Evolutionary conservation across 1,139 yeast genomes (phyloP).

Genomic region (Debaryomycetaceae sp.): DNA sequence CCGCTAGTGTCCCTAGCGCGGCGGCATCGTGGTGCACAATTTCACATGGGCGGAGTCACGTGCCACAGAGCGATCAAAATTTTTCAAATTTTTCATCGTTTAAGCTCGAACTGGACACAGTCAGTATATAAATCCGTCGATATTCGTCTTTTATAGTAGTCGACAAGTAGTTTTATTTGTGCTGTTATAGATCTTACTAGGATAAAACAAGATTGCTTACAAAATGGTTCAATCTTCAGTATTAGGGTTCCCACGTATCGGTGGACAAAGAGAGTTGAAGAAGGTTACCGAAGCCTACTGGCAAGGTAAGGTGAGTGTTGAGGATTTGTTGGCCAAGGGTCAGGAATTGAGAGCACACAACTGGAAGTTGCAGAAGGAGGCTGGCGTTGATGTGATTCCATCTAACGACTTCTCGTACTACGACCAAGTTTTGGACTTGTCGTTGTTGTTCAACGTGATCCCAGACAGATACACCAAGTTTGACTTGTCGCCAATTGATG

Average conservation of each 20-base stretch:
- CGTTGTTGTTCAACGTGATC: slow-evolving; percentile 88
- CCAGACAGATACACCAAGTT: slow-evolving; percentile 96
- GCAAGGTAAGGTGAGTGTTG: slow-evolving; percentile 87
- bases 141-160: neutral
- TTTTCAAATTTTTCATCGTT: slow-evolving; percentile 1
- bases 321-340: slow-evolving; percentile 87
- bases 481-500: slow-evolving; percentile 85
- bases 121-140: neutral
- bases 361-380: slow-evolving; percentile 97
- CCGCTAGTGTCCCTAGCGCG: too few relatives aligned
- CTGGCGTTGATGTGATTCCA: slow-evolving; percentile 96
- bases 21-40: neutral
- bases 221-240: slow-evolving; percentile 92
- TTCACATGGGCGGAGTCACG: neutral
- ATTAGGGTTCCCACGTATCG: slow-evolving; percentile 99
- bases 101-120: neutral
- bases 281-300: slow-evolving; percentile 99
- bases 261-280: slow-evolving; percentile 98
- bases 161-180: neutral
- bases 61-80: neutral
- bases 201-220: slow-evolving; percentile 1
- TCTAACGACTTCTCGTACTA: slow-evolving; percentile 98
- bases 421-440: slow-evolving; percentile 94
- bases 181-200: neutral
- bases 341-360: slow-evolving; percentile 91